Evolutionary conservation across 352 stramenopile genomes (phyloP).

Genomic region (Blastocystis sp.): DNA sequence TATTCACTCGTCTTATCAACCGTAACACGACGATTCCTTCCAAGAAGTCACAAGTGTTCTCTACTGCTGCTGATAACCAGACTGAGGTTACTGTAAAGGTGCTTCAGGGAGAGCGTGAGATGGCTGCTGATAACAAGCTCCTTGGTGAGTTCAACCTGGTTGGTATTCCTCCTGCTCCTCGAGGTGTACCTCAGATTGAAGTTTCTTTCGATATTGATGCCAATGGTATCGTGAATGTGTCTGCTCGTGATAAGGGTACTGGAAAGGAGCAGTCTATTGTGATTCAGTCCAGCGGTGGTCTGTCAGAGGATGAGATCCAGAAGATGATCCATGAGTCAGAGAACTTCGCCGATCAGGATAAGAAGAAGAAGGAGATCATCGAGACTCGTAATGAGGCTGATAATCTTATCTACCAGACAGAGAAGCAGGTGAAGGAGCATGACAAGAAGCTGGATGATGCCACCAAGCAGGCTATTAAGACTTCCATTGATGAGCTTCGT

Average conservation of each 20-base stretch:
- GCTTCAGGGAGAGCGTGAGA: conserved; percentile 91
- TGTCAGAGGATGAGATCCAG: conserved; percentile 92
- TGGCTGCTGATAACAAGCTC: conserved; percentile 92
- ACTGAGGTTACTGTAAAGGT: conserved; percentile 91
- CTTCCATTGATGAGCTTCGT: conserved; percentile 80
- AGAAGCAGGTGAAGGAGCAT: conserved; percentile 87
- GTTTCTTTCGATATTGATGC: conserved; percentile 96
- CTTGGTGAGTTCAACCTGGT: conserved; percentile 93
- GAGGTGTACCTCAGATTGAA: conserved; percentile 90
- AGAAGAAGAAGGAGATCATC: conserved; percentile 85
- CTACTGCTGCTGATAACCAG: conserved; percentile 92
- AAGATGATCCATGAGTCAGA: conserved; percentile 93
- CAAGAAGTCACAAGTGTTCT: conserved; percentile 94
- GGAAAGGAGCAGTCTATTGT: conserved; percentile 94
- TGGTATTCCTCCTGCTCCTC: conserved; percentile 87
- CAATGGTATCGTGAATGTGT: conserved; percentile 93
- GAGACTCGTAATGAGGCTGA: conserved; percentile 93
- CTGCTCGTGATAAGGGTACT: conserved; percentile 88
- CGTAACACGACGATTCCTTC: conserved; percentile 95
- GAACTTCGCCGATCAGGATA: conserved; percentile 84
- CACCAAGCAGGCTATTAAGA: conserved; percentile 82
- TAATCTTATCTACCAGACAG: conserved; percentile 85
- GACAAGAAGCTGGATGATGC: conserved; percentile 85
- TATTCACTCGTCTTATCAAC: conserved; percentile 93
- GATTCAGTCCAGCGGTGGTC: conserved; percentile 85